phyloP scores from a whole-genome alignment of 2,329 filamentous ascomycete species.

The Xylaria polymorpha region DNA sequence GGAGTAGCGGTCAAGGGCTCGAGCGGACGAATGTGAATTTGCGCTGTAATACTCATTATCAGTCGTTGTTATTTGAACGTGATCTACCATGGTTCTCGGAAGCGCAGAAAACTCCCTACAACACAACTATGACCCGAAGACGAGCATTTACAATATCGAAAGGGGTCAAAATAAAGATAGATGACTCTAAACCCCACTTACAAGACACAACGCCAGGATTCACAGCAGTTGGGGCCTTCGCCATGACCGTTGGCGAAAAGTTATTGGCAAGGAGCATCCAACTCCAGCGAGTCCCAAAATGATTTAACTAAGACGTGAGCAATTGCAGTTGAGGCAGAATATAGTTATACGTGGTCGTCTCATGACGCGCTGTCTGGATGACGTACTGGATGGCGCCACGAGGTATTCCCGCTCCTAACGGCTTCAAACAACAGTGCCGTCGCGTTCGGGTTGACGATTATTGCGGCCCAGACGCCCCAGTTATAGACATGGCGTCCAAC shows the following conservation, averaged over 20 bases:
- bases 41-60: conserved; percentile 20
- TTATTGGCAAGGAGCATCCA: conserved; percentile 55
- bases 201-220: conserved; percentile 41
- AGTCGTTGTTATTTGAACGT: not conserved
- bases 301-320: conserved; percentile 60
- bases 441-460: conserved; percentile 72
- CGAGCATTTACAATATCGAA: not conserved
- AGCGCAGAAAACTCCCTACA: too few species aligned
- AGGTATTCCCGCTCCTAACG: conserved; percentile 63
- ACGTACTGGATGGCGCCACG: conserved; percentile 70
- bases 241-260: conserved; percentile 47
- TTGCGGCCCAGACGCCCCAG: conserved; percentile 68
- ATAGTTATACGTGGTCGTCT: conserved; percentile 64
- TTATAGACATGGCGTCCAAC: conserved; percentile 71
- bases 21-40: conserved; percentile 69
- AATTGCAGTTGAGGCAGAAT: conserved; percentile 62
- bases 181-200: not conserved
- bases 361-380: conserved; percentile 66
- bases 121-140: not conserved
- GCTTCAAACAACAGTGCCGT: conserved; percentile 67
- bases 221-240: conserved; percentile 31
- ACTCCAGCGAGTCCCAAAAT: conserved; percentile 62
- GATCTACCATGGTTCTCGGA: not conserved
- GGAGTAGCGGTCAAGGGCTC: conserved; percentile 65
- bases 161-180: not conserved